Conservation (phyloP, 2,329 filamentous ascomycete species). For the Colletotrichum euphorbiae region DNA sequence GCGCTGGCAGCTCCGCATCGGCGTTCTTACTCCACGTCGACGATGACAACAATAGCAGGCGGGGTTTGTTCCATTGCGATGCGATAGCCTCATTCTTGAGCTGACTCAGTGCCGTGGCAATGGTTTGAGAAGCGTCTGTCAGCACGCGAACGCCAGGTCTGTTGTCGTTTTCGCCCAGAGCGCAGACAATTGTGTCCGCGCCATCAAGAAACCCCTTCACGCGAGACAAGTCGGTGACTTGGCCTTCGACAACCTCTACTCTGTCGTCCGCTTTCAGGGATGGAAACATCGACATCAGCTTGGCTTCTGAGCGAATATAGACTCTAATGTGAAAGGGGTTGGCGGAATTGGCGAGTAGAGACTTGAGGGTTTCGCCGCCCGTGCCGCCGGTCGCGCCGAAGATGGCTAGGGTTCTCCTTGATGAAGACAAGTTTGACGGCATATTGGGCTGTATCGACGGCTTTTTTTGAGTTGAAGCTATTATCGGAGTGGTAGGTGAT, state of each 20-base stretch:
- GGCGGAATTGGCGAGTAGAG: conserved; percentile 9
- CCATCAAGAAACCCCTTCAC: conserved; percentile 6
- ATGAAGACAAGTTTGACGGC: neutral
- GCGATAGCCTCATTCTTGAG: neutral
- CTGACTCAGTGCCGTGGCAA: conserved; percentile 17
- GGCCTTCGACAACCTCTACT: conserved; percentile 23
- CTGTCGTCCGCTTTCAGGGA: neutral
- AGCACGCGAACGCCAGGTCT: conserved; percentile 15
- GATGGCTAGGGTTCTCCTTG: conserved; percentile 13
- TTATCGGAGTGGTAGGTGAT: too few species aligned
- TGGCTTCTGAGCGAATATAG: conserved; percentile 20
- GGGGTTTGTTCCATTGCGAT: conserved; percentile 3
- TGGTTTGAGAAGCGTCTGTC: conserved; percentile 5
- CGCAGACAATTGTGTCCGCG: conserved; percentile 30
- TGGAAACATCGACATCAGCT: conserved; percentile 13
- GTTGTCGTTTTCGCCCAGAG: conserved; percentile 34
- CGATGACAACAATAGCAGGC: conserved; percentile 23
- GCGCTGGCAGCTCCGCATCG: neutral
- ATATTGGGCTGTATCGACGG: neutral
- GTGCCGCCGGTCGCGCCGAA: conserved; percentile 35
- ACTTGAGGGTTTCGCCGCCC: conserved; percentile 30
- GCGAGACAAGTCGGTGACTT: conserved; percentile 22
- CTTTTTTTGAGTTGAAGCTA: neutral
- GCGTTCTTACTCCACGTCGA: conserved; percentile 27
- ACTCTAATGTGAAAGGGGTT: conserved; percentile 10